Base-by-base conservation (phyloP, 371 early-diverging fungal genomes). In the Coemansia sp. region DNA sequence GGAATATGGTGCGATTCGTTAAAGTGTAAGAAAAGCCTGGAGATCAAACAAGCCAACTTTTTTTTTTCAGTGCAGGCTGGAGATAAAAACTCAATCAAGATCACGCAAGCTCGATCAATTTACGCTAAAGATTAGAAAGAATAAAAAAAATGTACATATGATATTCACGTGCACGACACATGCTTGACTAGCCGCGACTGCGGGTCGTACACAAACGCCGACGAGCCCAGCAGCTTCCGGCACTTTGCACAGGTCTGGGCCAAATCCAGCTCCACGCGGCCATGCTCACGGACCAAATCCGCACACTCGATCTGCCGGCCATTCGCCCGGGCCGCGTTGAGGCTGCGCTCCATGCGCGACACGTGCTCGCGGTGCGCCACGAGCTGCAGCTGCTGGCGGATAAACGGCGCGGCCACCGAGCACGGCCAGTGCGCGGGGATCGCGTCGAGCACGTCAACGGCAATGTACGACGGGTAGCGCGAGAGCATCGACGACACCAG, bases 211-310 rank as follows among this genome's bases (percentile, higher is more conserved):
- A 69, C 68, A 60, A 77, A 77, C 4, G 78, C 61, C 8, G 76
- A 67, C 7, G 76, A 76, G 3, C 69, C 68, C 32, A 77, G 53
- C 30, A 71, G 62, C 39, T 78, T 77, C 13, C 59, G 58, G 32
- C 78, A 77, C 14, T 47, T 57, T n/a, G 64, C 64, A 35, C 78
- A 77, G 0, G 65, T 66, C 52, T 77, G 77, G 41, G 73, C 43
- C 49, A 62, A 77, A n/a, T 62, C 70, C 40, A 77, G 50, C 1
- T 16, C 16, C 26, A 76, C 39, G 10, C 66, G 45, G 4, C 60
- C 72, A 1, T 34, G 31, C 5, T 34, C 42, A 5, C 16, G 14
- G 3, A 54, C 31, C 4, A 14, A 56, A 3, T 49, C 47, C 2
- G 42, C 31, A 10, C 14, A 2, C 4, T 57, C 64, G 10, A 43